Evolutionary conservation across 2,329 filamentous ascomycete species (phyloP), one percentile per base, ranked within the genome.

Genomic region (Botryosphaeria dothidea): DNA sequence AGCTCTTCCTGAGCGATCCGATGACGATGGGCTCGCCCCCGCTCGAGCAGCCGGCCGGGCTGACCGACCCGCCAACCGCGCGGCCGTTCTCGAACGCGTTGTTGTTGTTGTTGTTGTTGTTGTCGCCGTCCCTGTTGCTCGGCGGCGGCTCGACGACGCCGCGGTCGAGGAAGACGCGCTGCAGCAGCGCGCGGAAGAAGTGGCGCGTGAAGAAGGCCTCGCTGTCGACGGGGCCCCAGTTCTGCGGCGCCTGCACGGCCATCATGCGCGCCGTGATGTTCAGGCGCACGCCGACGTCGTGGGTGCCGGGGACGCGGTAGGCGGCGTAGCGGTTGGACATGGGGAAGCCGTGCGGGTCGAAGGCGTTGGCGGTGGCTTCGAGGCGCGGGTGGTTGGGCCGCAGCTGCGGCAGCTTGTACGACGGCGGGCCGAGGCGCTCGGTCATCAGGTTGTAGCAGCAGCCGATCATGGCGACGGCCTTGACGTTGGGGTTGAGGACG

Each of bases 251-350:
- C 80, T 99, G 95, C 57, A 96, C 93, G 2, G 94, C 94, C 94
- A 98, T 97, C 90, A 97, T 97, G 49, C 95, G 88, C 0, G 95
- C 93, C 3, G 95, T 99, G 74, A 98, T 97, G 77, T 99, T 98
- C 65, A 98, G 84, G 25, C 92, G 86, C 52, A 98, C 84, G 2
- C 93, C 92, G 0, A 41, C n/a, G 13, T 66, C 60, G 29, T 68
- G 61, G 2, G 60, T 45, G 6, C 25, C 23, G 2, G 66, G 58
- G 8, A 70, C 36, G 8, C 68, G 68, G 76, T 86, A 77, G 73
- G 83, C 75, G 65, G 82, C 82, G 56, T 97, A 82, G 15, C 84
- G 85, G 49, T 89, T 82, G 66, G 92, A 96, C 90, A 99, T 95
- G 0, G 95, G 95, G 72, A 97, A 99, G 3, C 95, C 95, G 67